Conservation (phyloP, 257 asterid genomes). For the Ligustrum vulgare region DNA sequence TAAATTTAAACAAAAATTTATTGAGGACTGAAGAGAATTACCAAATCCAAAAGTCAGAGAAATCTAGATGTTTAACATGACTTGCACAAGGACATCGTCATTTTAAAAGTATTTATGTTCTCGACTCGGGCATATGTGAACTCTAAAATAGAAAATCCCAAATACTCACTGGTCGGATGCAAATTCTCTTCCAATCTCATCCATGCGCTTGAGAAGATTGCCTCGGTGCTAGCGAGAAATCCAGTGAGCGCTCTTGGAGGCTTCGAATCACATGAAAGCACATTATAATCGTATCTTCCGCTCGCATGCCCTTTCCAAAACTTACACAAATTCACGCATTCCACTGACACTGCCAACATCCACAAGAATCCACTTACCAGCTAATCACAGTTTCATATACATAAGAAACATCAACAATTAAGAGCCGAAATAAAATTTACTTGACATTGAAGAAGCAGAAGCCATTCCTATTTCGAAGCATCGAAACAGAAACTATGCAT, state of each 20-base stretch:
- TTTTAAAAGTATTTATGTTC: too few species aligned
- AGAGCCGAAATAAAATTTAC: slow-evolving; percentile 31
- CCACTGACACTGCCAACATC: slow-evolving; percentile 51
- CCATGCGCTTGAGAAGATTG: slow-evolving; percentile 55
- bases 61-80: slow-evolving; percentile 11
- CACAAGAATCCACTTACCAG: background rate
- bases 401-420: background rate
- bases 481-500: slow-evolving; percentile 45
- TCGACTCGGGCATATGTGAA: too few species aligned
- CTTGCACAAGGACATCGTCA: slow-evolving; percentile 25
- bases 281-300: slow-evolving; percentile 65
- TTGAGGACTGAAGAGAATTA: slow-evolving; percentile 14
- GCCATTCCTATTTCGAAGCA: slow-evolving; percentile 70
- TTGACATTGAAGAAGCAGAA: slow-evolving; percentile 73
- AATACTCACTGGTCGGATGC: slow-evolving; percentile 54
- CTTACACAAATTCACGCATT: slow-evolving; percentile 70
- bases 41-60: slow-evolving; percentile 8
- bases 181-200: slow-evolving; percentile 38
- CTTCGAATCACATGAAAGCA: slow-evolving; percentile 69
- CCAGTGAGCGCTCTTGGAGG: slow-evolving; percentile 81
- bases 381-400: too few species aligned
- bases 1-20: background rate
- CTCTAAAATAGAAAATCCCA: background rate
- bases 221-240: slow-evolving; percentile 74
- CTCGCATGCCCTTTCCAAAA: slow-evolving; percentile 71